Percentiles rank a stretch among this genome's conserved stretches.
Conservation (phyloP, 371 early-diverging fungal species). For the Circinella minor region DNA sequence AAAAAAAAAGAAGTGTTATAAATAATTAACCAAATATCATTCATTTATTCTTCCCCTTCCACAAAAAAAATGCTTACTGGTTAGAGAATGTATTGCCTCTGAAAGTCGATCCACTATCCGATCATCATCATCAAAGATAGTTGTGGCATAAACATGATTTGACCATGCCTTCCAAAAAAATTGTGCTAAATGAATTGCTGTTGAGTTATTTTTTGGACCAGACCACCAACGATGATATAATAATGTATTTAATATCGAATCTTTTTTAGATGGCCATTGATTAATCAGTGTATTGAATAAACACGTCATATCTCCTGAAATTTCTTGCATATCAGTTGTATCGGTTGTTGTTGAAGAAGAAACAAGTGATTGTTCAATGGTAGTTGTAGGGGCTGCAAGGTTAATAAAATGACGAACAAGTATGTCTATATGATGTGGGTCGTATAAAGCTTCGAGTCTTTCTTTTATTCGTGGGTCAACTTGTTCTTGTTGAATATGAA, state of each 20-base stretch:
- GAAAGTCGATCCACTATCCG: slow-evolving; percentile 14
- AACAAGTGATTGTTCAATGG: background rate
- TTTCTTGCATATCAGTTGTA: slow-evolving; percentile 21
- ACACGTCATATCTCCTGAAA: slow-evolving; percentile 21
- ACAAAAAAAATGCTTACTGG: slow-evolving; percentile 21
- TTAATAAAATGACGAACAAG: slow-evolving; percentile 46
- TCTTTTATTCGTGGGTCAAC: slow-evolving; percentile 49
- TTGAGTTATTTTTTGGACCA: background rate
- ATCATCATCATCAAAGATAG: slow-evolving; percentile 25
- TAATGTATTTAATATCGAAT: slow-evolving; percentile 54
- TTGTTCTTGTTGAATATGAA: background rate
- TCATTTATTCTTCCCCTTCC: too few relatives aligned
- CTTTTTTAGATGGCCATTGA: slow-evolving; percentile 63
- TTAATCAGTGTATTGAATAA: slow-evolving; percentile 63
- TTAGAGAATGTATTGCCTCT: slow-evolving; percentile 11
- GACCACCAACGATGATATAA: slow-evolving; percentile 47
- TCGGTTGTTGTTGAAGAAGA: background rate
- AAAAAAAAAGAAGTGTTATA: too few relatives aligned
- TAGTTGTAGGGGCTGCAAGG: slow-evolving; percentile 6
- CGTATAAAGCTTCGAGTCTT: slow-evolving; percentile 53
- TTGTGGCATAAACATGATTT: slow-evolving; percentile 9
- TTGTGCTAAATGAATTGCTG: slow-evolving; percentile 23
- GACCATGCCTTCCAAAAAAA: slow-evolving; percentile 44
- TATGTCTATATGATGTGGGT: slow-evolving; percentile 47
- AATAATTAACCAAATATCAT: too few relatives aligned